These are phyloP conservation scores for Cryphonectria nitschkei DNA, from an alignment of 2,329 filamentous ascomycete genomes.

Conservation along the genomic window DNA sequence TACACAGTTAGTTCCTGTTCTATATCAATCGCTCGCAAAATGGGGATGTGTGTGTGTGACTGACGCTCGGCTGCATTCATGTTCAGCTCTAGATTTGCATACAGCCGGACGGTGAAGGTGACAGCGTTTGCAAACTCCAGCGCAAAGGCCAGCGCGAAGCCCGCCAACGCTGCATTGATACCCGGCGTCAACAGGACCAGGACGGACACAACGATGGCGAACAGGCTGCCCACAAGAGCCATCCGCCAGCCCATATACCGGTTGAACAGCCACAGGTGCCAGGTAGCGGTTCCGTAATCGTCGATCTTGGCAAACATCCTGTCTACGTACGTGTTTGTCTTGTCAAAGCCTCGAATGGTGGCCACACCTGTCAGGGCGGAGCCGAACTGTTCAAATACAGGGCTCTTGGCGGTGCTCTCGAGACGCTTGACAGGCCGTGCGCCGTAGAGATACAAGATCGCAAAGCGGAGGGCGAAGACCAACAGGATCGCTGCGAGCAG, in stretches of 20 bases:
- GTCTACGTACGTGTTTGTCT: constrained; percentile 66
- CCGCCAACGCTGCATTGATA: constrained; percentile 72
- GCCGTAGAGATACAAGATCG: constrained; percentile 66
- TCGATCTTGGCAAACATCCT: constrained; percentile 74
- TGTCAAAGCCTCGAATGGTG: constrained; percentile 77
- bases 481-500: constrained; percentile 64
- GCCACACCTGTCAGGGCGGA: constrained; percentile 72
- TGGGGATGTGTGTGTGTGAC: background rate
- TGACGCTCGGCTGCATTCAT: constrained; percentile 76
- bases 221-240: constrained; percentile 69
- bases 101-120: constrained; percentile 68
- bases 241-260: constrained; percentile 79
- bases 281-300: constrained; percentile 66
- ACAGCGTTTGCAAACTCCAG: constrained; percentile 69
- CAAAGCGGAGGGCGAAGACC: constrained; percentile 59
- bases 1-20: background rate
- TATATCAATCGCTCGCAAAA: background rate
- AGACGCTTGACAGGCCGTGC: constrained; percentile 77
- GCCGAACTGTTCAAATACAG: constrained; percentile 80
- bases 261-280: constrained; percentile 73
- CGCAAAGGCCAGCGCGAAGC: constrained; percentile 75
- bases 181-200: constrained; percentile 64
- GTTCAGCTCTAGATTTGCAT: constrained; percentile 72
- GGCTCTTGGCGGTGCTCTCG: constrained; percentile 76
- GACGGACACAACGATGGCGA: constrained; percentile 66